Conservation (phyloP, 768 basidiomycete genomes). For the Kondoa malvinella region DNA sequence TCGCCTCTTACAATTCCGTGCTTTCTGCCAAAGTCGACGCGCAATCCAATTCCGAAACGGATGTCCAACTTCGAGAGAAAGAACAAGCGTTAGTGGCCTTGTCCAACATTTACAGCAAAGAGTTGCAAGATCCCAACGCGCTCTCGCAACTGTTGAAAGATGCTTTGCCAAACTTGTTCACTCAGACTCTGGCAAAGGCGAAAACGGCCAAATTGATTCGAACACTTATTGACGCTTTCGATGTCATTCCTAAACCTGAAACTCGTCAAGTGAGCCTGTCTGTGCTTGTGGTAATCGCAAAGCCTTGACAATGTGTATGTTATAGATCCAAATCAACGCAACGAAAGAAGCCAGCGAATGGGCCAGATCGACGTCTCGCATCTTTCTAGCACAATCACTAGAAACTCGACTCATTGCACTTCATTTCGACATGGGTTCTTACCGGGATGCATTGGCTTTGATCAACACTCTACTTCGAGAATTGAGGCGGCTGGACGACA, state of each 20-base stretch:
- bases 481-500: constrained; percentile 84
- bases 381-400: constrained; percentile 85
- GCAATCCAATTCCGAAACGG: not conserved
- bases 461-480: constrained; percentile 81
- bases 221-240: constrained; percentile 81
- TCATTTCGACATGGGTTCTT: constrained; percentile 52
- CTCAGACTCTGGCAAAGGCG: constrained; percentile 53
- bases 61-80: not conserved
- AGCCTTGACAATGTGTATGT: too few relatives aligned
- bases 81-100: not conserved
- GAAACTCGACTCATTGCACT: constrained; percentile 72
- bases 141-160: not conserved
- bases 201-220: constrained; percentile 95
- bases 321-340: constrained; percentile 61
- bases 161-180: constrained; percentile 10
- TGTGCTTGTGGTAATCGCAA: too few relatives aligned
- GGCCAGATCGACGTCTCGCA: constrained; percentile 79
- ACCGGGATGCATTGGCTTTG: constrained; percentile 57
- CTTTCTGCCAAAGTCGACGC: not conserved
- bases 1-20: too few relatives aligned
- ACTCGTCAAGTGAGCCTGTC: not conserved
- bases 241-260: constrained; percentile 46
- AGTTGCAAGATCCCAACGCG: not conserved
- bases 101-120: not conserved
- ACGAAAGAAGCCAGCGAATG: constrained; percentile 78